Percentiles rank a stretch among this genome's conserved stretches.
phyloP scores from a whole-genome alignment of 139 green algal genomes.

The Coccomyxa sp. region DNA sequence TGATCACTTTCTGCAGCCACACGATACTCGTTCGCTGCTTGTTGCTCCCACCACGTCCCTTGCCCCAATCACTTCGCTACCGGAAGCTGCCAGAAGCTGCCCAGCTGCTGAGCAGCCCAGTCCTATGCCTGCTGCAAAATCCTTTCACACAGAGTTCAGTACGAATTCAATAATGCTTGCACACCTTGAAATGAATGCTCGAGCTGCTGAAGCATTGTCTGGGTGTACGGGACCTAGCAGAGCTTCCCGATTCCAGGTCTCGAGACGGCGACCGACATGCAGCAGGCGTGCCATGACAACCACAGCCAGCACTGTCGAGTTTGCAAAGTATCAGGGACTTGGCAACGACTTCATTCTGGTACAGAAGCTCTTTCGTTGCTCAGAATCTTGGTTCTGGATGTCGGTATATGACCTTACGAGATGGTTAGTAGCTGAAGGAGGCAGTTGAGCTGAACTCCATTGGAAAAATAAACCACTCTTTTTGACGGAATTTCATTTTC shows the following conservation, averaged over 20 bases:
- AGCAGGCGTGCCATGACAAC: not conserved
- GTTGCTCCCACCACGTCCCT: too few species aligned
- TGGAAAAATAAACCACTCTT: not conserved
- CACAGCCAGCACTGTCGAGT: constrained; percentile 36
- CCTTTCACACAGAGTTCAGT: too few species aligned
- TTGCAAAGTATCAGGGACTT: constrained; percentile 97
- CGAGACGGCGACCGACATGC: not conserved
- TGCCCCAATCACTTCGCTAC: too few species aligned
- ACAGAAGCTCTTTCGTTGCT: not conserved
- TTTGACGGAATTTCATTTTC: not conserved
- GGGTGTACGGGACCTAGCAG: not conserved
- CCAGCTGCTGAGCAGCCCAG: too few species aligned
- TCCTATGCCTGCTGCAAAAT: too few species aligned
- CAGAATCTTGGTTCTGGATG: not conserved
- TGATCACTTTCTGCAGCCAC: too few species aligned
- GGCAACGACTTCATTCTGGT: constrained; percentile 99
- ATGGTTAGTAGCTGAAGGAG: not conserved
- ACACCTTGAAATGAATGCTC: too few species aligned
- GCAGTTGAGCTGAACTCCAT: not conserved
- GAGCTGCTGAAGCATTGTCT: not conserved
- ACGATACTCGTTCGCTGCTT: too few species aligned
- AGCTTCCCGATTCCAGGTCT: not conserved
- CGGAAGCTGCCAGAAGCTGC: too few species aligned
- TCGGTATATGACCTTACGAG: not conserved
- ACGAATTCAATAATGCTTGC: too few species aligned